Base-by-base conservation (phyloP, 1,284 basidiomycete species). In the Cutaneotrichosporon curvatum region DNA sequence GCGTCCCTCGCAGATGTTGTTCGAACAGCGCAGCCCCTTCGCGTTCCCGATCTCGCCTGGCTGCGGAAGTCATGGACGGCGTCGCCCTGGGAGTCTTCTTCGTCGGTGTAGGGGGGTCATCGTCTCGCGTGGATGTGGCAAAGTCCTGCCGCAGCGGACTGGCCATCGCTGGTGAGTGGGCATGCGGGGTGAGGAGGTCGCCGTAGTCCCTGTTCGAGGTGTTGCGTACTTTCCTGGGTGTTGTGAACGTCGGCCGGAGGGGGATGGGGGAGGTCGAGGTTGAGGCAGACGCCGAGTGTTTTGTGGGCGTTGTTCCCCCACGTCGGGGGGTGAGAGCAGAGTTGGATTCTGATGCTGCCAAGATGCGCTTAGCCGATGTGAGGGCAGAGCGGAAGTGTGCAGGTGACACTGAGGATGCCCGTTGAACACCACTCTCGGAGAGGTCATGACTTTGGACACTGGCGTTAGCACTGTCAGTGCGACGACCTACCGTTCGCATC, bases 401-500 rank as follows among this genome's bases (percentile, higher is more conserved):
- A 2, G 61, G 60, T 0, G 65, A 63, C 47, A 68, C 66, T 23
- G 59, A 60, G 3, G 57, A 59, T 16, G 62, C 61, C 57, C 67
- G 68, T 50, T 66, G 65, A 2, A 65, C 63, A 0, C 62, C 57
- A 2, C 48, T 37, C 23, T 57, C 51, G 22, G 55, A 38, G 7
- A 70, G 53, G 43, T 70, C 67, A 53, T 66, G 56, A 3, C 46
- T 51, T 34, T 68, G 66, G 2, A 68, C 48, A 28, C 67, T 68
- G 43, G 9, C 2, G 33, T 49, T 14, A 53, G 43, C 21, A 9
- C 19, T 5, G 23, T 15, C 6, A 9, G 22, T 18, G 8, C 18
- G 31, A 16, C 19, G 20, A 59, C 67, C 48, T 47, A 70, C 70
- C 56, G 58, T 53, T 72, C 70, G 39, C 67, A 70, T 1, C 58